A percentile compares a stretch with the other conserved stretches of the same genome.
phyloP scores from a whole-genome alignment of 1,284 basidiomycete genomes.

The Irpex sp. region DNA sequence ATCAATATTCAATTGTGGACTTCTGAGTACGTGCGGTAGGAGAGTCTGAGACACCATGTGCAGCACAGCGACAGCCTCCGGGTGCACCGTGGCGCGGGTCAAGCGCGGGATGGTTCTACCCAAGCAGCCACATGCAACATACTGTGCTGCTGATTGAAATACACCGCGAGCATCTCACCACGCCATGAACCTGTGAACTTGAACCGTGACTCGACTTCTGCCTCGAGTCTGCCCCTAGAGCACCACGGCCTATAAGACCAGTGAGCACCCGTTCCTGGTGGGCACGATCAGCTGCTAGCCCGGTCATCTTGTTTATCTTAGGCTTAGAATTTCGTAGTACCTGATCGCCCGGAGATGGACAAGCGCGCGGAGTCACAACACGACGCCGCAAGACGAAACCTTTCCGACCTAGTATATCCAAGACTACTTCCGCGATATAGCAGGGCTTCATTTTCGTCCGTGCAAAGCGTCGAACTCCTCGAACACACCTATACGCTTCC shows the following conservation, averaged over 20 bases:
- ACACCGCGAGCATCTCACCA: conserved; percentile 13
- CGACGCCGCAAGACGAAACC: neutral
- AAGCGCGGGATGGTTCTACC: conserved; percentile 10
- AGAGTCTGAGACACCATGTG: conserved; percentile 10
- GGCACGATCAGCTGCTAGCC: neutral
- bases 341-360: conserved; percentile 8
- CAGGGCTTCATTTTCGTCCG: conserved; percentile 8
- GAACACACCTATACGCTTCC: conserved; percentile 14
- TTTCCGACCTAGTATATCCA: neutral
- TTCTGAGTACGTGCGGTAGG: conserved; percentile 1
- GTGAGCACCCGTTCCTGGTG: neutral
- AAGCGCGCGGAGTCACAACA: conserved; percentile 12
- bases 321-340: neutral
- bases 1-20: conserved; percentile 1
- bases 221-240: neutral
- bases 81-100: conserved; percentile 12
- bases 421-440: conserved; percentile 9
- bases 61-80: conserved; percentile 13
- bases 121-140: conserved; percentile 14
- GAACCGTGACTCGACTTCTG: neutral
- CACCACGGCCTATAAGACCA: neutral
- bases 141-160: conserved; percentile 15
- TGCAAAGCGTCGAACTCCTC: conserved; percentile 5
- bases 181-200: conserved; percentile 3
- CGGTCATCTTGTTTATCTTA: neutral